Conservation (phyloP, 257 asterid species). For the Solanum lycopersicoides region DNA sequence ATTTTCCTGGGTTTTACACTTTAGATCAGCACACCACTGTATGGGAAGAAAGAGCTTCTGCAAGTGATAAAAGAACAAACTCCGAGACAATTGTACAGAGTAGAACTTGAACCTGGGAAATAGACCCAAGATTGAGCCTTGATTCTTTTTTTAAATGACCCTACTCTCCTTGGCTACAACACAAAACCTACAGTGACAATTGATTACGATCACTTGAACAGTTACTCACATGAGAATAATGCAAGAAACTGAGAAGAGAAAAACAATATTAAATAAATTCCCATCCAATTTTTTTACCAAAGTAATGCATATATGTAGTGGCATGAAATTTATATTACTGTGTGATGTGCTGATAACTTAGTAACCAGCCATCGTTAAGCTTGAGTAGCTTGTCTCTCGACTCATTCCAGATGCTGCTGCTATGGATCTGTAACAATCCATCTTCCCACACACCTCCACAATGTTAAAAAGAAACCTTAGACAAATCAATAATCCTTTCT, state of each 20-base stretch:
- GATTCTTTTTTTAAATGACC: too few relatives aligned
- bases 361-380: neutral
- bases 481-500: neutral
- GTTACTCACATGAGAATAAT: neutral
- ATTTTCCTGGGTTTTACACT: neutral
- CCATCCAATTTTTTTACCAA: neutral
- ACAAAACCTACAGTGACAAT: neutral
- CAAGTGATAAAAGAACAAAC: neutral
- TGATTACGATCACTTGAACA: neutral
- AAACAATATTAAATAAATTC: neutral
- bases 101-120: neutral
- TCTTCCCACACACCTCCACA: neutral
- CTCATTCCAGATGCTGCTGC: neutral
- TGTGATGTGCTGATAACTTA: neutral
- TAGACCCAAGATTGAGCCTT: neutral
- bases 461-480: neutral
- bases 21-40: neutral
- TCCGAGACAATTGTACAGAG: neutral
- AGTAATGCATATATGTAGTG: neutral
- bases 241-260: neutral
- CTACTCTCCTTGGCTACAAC: neutral
- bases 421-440: neutral
- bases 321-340: neutral
- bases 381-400: neutral
- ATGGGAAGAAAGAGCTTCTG: neutral